phyloP scores from a whole-genome alignment of 1,284 basidiomycete genomes.

The Cutaneotrichosporon cyanovorans region DNA sequence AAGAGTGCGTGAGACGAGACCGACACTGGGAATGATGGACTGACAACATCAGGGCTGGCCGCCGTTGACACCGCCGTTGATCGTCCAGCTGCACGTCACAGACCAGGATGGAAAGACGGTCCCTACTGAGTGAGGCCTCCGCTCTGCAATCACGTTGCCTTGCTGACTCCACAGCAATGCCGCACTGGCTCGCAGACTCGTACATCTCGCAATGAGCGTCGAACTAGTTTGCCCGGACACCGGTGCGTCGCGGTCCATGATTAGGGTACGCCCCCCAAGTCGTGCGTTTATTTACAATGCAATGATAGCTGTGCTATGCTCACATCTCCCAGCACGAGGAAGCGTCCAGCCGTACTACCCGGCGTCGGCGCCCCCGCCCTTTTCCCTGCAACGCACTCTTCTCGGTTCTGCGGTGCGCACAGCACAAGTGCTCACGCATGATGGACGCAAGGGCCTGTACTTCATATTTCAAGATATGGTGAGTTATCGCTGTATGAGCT shows the following conservation, averaged over 20 bases:
- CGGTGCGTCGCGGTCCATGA: conserved; percentile 11
- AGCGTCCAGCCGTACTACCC: conserved; percentile 18
- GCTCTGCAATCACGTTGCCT: neutral
- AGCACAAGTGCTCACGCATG: conserved; percentile 12
- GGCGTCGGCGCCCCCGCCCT: conserved; percentile 14
- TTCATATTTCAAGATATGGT: conserved; percentile 21
- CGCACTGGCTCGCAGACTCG: conserved; percentile 12
- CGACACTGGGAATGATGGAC: no score
- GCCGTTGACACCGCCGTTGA: conserved; percentile 13
- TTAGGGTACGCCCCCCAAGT: conserved; percentile 16
- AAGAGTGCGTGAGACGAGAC: conserved; percentile 5
- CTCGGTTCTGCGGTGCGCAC: conserved; percentile 15
- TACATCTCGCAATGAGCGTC: conserved; percentile 18
- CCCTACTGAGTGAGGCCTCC: conserved; percentile 13
- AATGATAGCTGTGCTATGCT: no score
- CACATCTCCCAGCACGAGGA: conserved; percentile 9
- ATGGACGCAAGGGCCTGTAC: conserved; percentile 13
- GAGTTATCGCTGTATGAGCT: neutral
- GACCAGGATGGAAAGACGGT: conserved; percentile 12
- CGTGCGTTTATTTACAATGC: conserved; percentile 2
- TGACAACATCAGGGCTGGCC: conserved; percentile 17
- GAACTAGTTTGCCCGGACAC: conserved; percentile 14
- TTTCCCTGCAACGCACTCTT: conserved; percentile 16
- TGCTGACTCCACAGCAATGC: conserved; percentile 12
- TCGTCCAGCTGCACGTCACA: conserved; percentile 14